Evolutionary conservation across 2,329 filamentous ascomycete genomes (phyloP), one percentile per base, ranked within the genome.

Genomic region (Colletotrichum sp.): DNA sequence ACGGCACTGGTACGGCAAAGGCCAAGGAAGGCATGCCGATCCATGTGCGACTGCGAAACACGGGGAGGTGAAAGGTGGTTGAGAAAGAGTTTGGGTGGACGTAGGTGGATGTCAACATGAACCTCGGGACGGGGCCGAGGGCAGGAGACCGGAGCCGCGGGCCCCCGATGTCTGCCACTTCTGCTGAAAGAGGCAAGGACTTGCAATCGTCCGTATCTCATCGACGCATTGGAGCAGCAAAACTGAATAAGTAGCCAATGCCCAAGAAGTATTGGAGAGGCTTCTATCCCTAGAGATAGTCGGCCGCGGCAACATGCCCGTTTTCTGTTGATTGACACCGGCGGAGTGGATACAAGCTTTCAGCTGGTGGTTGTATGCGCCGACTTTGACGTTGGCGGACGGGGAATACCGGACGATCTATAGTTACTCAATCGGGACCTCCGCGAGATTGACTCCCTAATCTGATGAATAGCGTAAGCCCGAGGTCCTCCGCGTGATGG

Each of bases 11-110:
- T 16, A 81, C 81, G 3, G 82, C 84, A 2, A 83, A 85, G 36
- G 79, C 82, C 43, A 85, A 84, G 72, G 84, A 84, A 34, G 82
- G 81, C 2, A 85, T 85, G 83, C 84, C 84, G 6, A 81, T 85
- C 6, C 83, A 81, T 43, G 80, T 84, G n/a, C 81, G 81, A 55
- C 66, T 78, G 39, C 74, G 79, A 18, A 12, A 63, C 16, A 7
- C 6, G 30, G 8, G 32, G 13, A 52, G n/a, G 13, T 26, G 8
- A 63, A 14, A n/a, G 2, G 18, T 24, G 18, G 7, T 61, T 2
- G 34, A 26, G 18, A 4, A 43, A 61, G 18, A 39, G 36, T 39
- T 39, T 39, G 36, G 68, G 55, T 28, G n/a, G 18, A 16, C 28
- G 16, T 48, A 26, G 24, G 18, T 26, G 36, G 34, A 48, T 6